Evolutionary conservation across 306 rosid species (phyloP), one percentile per base, ranked within the genome.

Genomic region (Lablab purpureus): DNA sequence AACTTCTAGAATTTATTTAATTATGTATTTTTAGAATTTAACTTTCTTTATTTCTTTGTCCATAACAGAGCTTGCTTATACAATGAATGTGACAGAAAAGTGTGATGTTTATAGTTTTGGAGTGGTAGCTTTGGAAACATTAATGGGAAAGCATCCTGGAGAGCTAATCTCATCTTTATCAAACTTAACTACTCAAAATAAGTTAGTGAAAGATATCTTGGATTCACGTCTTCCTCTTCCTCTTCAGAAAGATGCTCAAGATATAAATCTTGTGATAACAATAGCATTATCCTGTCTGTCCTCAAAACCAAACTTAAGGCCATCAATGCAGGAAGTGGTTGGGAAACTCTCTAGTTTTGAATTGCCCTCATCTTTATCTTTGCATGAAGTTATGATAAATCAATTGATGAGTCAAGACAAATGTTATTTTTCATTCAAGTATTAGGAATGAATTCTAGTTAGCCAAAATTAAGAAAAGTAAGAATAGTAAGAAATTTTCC

Each of bases 101-200:
- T 51, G 36, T 51, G 58, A 51, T 18, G 58, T 18, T 51, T 51
- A 51, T 15, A 46, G 54, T 0, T 77, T 77, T 23, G 67, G 67
- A 50, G 74, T 51, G 30, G 47, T 67, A 45, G 32, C 58, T 4
- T 30, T 77, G 3, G 74, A 77, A 51, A 65, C 54, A 1, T 22
- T 77, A 15, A 54, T 67, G 55, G 74, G 81, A 23, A 37, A 0
- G 0, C 79, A 74, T 27, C 79, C 69, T 8, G 25, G 47, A 28
- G 79, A 74, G 12, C 0, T 59, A 8, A 7, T 51, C 6, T 40
- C 56, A 28, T 15, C 56, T 25, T 17, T 74, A 7, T 28, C 32
- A 18, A 62, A 43, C 19, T 0, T 17, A 10, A 10, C 63, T 7
- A 12, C 59, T 11, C 67, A 52, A 40, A 78, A 27, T n/a, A 41